A percentile compares a stretch with the other conserved stretches of the same genome.
Evolutionary conservation across 169 alveolate species (phyloP).

Genomic region (Eimeria maxima): DNA sequence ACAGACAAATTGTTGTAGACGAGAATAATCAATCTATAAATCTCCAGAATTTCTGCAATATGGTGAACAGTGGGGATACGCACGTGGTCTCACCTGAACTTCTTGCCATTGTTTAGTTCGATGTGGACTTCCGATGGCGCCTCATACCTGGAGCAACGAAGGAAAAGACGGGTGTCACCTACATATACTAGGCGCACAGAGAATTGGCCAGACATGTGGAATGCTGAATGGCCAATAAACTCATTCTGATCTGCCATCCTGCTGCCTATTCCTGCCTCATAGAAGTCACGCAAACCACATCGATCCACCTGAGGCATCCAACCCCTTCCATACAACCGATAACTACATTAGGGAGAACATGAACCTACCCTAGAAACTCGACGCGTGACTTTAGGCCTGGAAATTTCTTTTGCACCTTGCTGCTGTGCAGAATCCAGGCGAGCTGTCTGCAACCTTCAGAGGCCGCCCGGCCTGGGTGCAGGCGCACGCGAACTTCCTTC

Average conservation of each 20-base stretch:
- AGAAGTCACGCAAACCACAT: background rate
- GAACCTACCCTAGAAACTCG: conserved; percentile 63
- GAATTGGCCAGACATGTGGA: background rate
- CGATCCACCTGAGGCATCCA: background rate
- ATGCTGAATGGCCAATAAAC: background rate
- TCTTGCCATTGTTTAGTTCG: conserved; percentile 55
- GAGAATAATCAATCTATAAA: background rate
- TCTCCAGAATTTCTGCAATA: background rate
- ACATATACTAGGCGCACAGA: background rate
- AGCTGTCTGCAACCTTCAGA: conserved; percentile 77
- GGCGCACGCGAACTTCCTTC: conserved; percentile 61
- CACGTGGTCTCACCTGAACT: conserved; percentile 21
- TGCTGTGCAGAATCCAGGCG: conserved; percentile 42
- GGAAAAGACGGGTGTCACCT: no score
- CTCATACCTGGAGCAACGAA: conserved; percentile 16
- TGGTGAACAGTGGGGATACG: background rate
- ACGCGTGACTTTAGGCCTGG: conserved; percentile 39
- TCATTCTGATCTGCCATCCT: background rate
- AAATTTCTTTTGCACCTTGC: conserved; percentile 5
- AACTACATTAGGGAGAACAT: background rate
- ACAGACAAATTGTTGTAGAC: background rate
- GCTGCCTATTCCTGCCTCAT: background rate
- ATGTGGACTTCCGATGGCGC: conserved; percentile 70
- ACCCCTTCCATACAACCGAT: background rate
- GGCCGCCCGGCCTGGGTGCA: conserved; percentile 62